These are phyloP conservation scores for Papiliotrema fonsecae DNA, from an alignment of 1,284 basidiomycete species.

Conservation along the genomic window DNA sequence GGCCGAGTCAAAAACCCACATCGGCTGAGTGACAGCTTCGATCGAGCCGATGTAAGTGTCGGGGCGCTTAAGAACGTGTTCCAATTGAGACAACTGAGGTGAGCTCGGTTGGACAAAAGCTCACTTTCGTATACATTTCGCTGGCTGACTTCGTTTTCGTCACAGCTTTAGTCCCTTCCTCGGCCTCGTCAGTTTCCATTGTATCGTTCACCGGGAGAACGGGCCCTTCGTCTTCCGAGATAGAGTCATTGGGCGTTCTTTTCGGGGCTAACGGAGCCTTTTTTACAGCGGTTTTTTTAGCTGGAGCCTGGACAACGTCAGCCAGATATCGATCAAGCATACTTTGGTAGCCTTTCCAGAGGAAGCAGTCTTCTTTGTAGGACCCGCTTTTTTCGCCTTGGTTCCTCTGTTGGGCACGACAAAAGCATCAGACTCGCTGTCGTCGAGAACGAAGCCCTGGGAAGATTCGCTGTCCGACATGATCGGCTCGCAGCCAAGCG, in stretches of 20 bases:
- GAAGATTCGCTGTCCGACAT: slow-evolving; percentile 47
- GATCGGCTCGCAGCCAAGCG: background rate
- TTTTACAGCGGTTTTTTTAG: slow-evolving; percentile 12
- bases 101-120: too few species aligned
- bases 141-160: slow-evolving; percentile 83
- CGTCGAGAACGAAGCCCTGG: slow-evolving; percentile 27
- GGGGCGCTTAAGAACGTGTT: slow-evolving; percentile 93
- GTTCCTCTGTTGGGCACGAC: slow-evolving; percentile 17
- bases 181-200: slow-evolving; percentile 26
- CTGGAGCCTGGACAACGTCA: background rate
- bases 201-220: slow-evolving; percentile 40
- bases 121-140: slow-evolving; percentile 86
- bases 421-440: slow-evolving; percentile 42
- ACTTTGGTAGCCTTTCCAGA: slow-evolving; percentile 25
- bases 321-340: background rate
- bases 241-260: slow-evolving; percentile 50
- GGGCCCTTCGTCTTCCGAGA: slow-evolving; percentile 51
- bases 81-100: slow-evolving; percentile 81
- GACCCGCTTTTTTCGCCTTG: slow-evolving; percentile 4
- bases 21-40: slow-evolving; percentile 72
- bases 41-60: slow-evolving; percentile 98
- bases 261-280: slow-evolving; percentile 21
- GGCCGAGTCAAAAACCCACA: slow-evolving; percentile 86
- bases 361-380: slow-evolving; percentile 10
- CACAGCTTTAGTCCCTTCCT: slow-evolving; percentile 26